Conservation (phyloP, 805 yeast species). For the Zygosaccharomyces pseudorouxii region DNA sequence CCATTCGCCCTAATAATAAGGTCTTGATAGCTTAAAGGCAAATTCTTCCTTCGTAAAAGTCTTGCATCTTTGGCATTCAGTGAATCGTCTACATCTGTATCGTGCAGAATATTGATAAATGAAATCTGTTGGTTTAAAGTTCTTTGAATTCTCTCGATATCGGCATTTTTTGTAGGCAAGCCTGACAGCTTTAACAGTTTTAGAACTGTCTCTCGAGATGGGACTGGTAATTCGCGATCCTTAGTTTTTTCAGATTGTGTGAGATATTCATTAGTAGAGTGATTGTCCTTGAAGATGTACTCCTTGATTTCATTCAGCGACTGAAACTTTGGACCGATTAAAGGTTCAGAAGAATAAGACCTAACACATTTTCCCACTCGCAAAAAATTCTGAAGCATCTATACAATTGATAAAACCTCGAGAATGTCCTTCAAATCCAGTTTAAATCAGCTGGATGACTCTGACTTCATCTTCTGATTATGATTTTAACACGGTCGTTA, state of each 20-base stretch:
- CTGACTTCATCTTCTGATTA: not conserved
- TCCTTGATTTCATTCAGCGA: conserved; percentile 26
- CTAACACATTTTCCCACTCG: not conserved
- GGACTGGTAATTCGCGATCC: conserved; percentile 9
- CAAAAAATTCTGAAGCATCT: conserved; percentile 7
- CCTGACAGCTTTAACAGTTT: conserved; percentile 49
- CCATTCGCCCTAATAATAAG: conserved; percentile 24
- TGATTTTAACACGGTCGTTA: not conserved
- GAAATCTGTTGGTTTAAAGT: conserved; percentile 45
- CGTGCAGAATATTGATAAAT: conserved; percentile 46
- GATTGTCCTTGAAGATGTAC: conserved; percentile 18
- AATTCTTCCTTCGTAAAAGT: conserved; percentile 27
- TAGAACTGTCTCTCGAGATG: conserved; percentile 14
- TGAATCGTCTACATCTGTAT: conserved; percentile 24
- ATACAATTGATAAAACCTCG: not conserved
- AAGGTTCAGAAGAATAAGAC: conserved; percentile 6
- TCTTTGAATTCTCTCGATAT: conserved; percentile 31
- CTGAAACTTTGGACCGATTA: conserved; percentile 18
- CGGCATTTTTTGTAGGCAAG: conserved; percentile 31
- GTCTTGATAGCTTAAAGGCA: conserved; percentile 32
- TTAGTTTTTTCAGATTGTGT: conserved; percentile 10
- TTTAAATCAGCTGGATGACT: not conserved
- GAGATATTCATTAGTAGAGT: conserved; percentile 29
- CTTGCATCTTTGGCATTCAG: conserved; percentile 22
- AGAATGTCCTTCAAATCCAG: not conserved